Conservation (phyloP, 2,329 filamentous ascomycete genomes). For the Xylariaceae sp. region DNA sequence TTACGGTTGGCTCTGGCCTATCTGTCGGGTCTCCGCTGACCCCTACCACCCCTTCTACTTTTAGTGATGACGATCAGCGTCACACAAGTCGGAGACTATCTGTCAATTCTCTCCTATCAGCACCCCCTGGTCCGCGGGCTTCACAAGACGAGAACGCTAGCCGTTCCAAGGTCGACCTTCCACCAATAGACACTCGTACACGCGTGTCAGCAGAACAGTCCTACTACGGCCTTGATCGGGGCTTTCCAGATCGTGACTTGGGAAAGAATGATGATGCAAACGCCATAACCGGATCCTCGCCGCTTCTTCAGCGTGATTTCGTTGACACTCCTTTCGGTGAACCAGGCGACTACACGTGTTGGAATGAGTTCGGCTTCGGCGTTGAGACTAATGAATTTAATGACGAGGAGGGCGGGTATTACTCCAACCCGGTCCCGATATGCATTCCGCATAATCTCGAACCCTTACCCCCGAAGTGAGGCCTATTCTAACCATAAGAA, state of each 20-base stretch:
- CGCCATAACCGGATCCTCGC: conserved; percentile 57
- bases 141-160: conserved; percentile 26
- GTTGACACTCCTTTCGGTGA: conserved; percentile 37
- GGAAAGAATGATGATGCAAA: conserved; percentile 71
- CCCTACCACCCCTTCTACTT: conserved; percentile 44
- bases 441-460: conserved; percentile 52
- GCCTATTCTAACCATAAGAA: neutral
- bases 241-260: conserved; percentile 69
- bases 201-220: conserved; percentile 41
- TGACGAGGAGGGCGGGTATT: conserved; percentile 67
- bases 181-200: conserved; percentile 30
- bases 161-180: conserved; percentile 29
- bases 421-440: conserved; percentile 68
- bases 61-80: conserved; percentile 41
- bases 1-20: conserved; percentile 29
- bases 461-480: conserved; percentile 49
- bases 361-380: conserved; percentile 51
- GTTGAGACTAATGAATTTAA: conserved; percentile 52
- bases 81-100: conserved; percentile 51
- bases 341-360: conserved; percentile 38
- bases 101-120: conserved; percentile 65
- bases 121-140: conserved; percentile 45
- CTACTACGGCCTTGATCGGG: conserved; percentile 72
- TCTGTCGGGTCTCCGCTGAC: conserved; percentile 43
- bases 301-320: conserved; percentile 33